These are phyloP conservation scores for Chlamydomonas sphaeroides DNA, from an alignment of 139 green algal genomes.

Conservation along the genomic window DNA sequence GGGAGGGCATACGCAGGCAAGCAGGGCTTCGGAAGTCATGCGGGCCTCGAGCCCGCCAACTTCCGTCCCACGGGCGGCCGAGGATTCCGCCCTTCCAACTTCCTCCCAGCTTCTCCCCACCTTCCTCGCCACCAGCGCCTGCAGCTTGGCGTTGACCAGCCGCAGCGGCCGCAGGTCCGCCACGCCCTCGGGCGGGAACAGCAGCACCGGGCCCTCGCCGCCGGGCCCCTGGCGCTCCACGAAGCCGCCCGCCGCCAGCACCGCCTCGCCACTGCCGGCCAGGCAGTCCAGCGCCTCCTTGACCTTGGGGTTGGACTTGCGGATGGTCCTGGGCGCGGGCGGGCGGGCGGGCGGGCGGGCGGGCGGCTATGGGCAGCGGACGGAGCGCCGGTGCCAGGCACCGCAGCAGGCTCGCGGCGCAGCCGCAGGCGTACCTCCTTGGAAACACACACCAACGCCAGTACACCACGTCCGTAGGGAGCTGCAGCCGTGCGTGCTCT, in stretches of 20 bases:
- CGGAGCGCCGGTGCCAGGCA: too few species aligned
- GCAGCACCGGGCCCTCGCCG: neutral
- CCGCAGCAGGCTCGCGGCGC: too few species aligned
- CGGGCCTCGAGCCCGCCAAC: too few species aligned
- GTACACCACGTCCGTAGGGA: too few species aligned
- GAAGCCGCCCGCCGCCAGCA: constrained; percentile 23
- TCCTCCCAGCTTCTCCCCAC: neutral
- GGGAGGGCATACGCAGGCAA: too few species aligned
- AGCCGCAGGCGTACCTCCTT: too few species aligned
- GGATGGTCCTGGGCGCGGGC: neutral
- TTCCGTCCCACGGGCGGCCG: too few species aligned
- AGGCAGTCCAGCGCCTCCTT: constrained; percentile 14
- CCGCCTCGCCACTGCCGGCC: constrained; percentile 18
- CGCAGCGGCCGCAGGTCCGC: constrained; percentile 11
- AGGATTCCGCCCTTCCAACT: neutral
- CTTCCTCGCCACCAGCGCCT: constrained; percentile 3
- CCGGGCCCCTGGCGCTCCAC: neutral
- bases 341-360: too few species aligned
- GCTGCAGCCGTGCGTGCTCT: too few species aligned
- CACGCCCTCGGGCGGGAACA: neutral
- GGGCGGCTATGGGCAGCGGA: too few species aligned
- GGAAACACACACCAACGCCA: too few species aligned
- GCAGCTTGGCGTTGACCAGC: constrained; percentile 28
- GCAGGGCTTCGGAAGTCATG: too few species aligned
- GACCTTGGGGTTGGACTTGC: constrained; percentile 14